A percentile compares a stretch with the other conserved stretches of the same genome.
Evolutionary conservation across 495 filamentous ascomycete species (phyloP).

Genomic region (Penicillium robsamsonii): DNA sequence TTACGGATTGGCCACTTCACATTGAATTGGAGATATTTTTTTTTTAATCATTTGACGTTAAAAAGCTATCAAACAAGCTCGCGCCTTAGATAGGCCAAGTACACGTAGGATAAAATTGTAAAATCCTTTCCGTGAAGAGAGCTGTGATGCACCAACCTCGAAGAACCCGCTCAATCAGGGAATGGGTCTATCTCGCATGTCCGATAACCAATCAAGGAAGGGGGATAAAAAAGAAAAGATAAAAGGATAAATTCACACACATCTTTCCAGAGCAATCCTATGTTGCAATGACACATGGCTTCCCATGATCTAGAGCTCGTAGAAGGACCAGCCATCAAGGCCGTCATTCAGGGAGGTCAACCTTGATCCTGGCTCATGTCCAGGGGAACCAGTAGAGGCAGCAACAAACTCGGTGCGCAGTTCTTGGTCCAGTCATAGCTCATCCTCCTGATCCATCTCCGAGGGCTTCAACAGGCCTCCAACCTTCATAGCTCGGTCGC

Average conservation of each 20-base stretch:
- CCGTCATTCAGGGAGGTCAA: slow-evolving; percentile 22
- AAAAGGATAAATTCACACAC: slow-evolving; percentile 9
- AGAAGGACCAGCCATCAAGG: slow-evolving; percentile 44
- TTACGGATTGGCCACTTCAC: no score
- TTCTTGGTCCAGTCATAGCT: slow-evolving; percentile 80
- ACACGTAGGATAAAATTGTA: slow-evolving; percentile 1
- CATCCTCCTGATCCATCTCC: slow-evolving; percentile 87
- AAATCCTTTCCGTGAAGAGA: slow-evolving; percentile 1
- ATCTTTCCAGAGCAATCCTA: not conserved
- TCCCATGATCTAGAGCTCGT: slow-evolving; percentile 32
- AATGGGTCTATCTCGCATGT: slow-evolving; percentile 9
- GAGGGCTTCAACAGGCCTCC: slow-evolving; percentile 89
- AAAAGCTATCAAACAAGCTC: slow-evolving; percentile 6
- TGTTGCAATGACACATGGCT: slow-evolving; percentile 5
- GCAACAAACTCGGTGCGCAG: slow-evolving; percentile 55
- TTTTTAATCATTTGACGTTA: slow-evolving; percentile 3
- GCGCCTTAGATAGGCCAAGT: not conserved
- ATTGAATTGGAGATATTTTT: not conserved
- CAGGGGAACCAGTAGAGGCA: slow-evolving; percentile 14
- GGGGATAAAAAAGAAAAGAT: slow-evolving; percentile 1
- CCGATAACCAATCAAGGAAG: not conserved
- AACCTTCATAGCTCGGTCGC: slow-evolving; percentile 86
- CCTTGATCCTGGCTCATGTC: slow-evolving; percentile 5
- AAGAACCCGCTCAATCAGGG: slow-evolving; percentile 6
- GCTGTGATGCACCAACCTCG: slow-evolving; percentile 6